A percentile compares a stretch with the other conserved stretches of the same genome.
Conservation (phyloP, 2,329 filamentous ascomycete genomes). For the Aspergillus vadensis region DNA sequence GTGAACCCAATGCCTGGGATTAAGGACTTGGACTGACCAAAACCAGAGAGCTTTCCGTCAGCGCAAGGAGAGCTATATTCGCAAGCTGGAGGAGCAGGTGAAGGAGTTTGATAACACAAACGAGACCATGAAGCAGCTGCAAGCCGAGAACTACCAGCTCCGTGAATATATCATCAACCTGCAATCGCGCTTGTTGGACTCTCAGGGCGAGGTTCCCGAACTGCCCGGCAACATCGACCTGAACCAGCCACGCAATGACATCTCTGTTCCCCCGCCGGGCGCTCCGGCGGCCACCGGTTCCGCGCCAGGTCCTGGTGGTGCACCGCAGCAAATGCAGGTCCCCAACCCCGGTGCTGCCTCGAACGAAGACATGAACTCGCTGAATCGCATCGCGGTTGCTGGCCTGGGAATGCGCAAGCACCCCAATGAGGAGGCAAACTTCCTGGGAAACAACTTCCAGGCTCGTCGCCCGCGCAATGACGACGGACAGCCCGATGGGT, state of each 20-base stretch:
- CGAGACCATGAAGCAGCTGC: constrained; percentile 74
- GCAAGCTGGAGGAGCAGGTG: constrained; percentile 93
- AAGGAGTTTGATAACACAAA: constrained; percentile 76
- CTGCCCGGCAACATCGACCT: constrained; percentile 80
- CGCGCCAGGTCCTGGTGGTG: constrained; percentile 26
- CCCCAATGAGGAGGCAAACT: constrained; percentile 41
- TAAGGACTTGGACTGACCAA: constrained; percentile 14
- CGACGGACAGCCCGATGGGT: constrained; percentile 30
- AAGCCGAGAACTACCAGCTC: constrained; percentile 85
- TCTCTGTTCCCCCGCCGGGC: constrained; percentile 33
- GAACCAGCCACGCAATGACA: constrained; percentile 52
- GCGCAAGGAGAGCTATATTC: constrained; percentile 97
- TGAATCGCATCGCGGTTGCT: constrained; percentile 48
- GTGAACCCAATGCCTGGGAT: constrained; percentile 29
- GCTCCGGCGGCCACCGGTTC: constrained; percentile 23
- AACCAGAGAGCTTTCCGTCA: constrained; percentile 89
- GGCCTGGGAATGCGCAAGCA: constrained; percentile 48
- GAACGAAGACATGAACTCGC: constrained; percentile 43
- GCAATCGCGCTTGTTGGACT: constrained; percentile 81
- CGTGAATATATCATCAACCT: constrained; percentile 91
- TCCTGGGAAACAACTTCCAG: constrained; percentile 36
- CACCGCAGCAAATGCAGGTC: constrained; percentile 29
- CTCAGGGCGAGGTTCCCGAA: constrained; percentile 79
- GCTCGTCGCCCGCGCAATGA: constrained; percentile 36
- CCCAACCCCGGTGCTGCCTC: constrained; percentile 30